phyloP scores from a whole-genome alignment of 2,329 filamentous ascomycete genomes.

The Aureobasidium mangrovei region DNA sequence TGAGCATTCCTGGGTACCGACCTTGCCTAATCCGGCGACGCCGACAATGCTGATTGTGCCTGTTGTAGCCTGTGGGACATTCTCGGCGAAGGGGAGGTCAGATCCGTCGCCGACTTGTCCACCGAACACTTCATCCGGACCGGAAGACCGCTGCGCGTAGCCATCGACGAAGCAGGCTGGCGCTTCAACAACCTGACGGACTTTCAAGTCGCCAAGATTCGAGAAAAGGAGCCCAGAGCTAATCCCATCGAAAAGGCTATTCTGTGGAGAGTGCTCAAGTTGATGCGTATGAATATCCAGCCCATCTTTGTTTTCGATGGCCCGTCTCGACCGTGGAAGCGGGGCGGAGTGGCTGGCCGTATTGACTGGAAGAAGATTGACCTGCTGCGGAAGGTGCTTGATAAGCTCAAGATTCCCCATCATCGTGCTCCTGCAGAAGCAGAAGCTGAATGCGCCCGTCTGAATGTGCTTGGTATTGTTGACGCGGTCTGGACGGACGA shows the following conservation, averaged over 20 bases:
- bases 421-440: constrained; percentile 41
- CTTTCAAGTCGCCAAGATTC: constrained; percentile 28
- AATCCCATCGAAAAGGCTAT: constrained; percentile 36
- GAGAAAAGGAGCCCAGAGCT: constrained; percentile 28
- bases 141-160: constrained; percentile 32
- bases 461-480: constrained; percentile 37
- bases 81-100: constrained; percentile 29
- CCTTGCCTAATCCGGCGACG: no score
- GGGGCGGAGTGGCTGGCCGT: constrained; percentile 23
- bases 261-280: constrained; percentile 35
- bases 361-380: constrained; percentile 28
- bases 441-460: constrained; percentile 40
- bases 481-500: constrained; percentile 44
- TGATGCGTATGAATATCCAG: constrained; percentile 43
- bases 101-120: constrained; percentile 30
- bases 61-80: constrained; percentile 29
- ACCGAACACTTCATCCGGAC: constrained; percentile 29
- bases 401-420: constrained; percentile 33
- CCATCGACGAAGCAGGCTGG: constrained; percentile 38
- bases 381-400: constrained; percentile 31
- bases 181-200: constrained; percentile 35
- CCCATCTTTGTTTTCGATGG: constrained; percentile 50
- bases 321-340: constrained; percentile 34
- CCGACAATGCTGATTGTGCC: no score
- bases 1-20: no score